These are phyloP conservation scores for Botryococcus braunii DNA, from an alignment of 163 green algal genomes.

Conservation along the genomic window DNA sequence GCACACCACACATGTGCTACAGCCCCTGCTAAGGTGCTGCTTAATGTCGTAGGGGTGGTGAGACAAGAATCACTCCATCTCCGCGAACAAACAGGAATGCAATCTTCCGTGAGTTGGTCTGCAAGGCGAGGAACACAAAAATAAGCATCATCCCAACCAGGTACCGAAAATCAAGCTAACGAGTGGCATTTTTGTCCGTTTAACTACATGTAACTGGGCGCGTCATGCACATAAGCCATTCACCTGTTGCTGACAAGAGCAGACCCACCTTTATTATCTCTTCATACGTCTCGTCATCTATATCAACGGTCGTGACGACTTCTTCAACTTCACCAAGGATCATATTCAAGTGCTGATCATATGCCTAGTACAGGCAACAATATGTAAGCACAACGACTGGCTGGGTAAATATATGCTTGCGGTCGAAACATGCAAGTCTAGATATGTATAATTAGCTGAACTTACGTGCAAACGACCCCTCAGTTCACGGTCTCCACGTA, in stretches of 20 bases:
- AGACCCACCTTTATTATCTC: constrained; percentile 92
- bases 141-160: not conserved
- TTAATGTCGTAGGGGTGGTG: constrained; percentile 71
- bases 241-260: not conserved
- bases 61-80: constrained; percentile 92
- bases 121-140: constrained; percentile 9
- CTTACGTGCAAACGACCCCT: constrained; percentile 88
- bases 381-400: not conserved
- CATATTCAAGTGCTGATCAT: constrained; percentile 99
- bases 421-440: not conserved
- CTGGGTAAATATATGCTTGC: not conserved
- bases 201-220: not conserved
- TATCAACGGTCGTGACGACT: constrained; percentile 88
- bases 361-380: constrained; percentile 65
- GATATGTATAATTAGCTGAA: not conserved
- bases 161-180: not conserved
- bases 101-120: constrained; percentile 81
- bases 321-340: constrained; percentile 98
- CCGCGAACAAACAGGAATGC: constrained; percentile 94
- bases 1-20: no score
- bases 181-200: not conserved
- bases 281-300: constrained; percentile 99
- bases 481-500: constrained; percentile 86
- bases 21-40: no score
- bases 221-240: not conserved